A percentile compares a stretch with the other conserved stretches of the same genome.
These are phyloP conservation scores for Orbilia javanica DNA, from an alignment of 2,329 filamentous ascomycete species.

Conservation along the genomic window DNA sequence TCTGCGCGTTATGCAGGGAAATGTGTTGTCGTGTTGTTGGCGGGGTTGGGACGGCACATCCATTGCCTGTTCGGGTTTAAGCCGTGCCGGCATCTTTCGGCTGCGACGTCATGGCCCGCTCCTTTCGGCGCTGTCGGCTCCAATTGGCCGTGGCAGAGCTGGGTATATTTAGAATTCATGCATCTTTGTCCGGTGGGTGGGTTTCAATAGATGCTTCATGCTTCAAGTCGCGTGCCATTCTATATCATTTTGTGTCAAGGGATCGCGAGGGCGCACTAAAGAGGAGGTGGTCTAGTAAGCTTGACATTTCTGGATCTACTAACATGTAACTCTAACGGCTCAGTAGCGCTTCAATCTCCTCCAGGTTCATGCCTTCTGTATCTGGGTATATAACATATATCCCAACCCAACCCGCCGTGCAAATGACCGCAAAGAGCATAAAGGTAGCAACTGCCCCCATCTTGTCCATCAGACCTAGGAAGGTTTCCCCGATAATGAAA, in stretches of 20 bases:
- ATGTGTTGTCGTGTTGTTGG: conserved; percentile 25
- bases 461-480: conserved; percentile 85
- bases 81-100: conserved; percentile 34
- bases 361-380: conserved; percentile 71
- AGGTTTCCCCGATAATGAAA: conserved; percentile 85
- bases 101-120: conserved; percentile 22
- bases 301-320: not conserved
- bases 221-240: not conserved
- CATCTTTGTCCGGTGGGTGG: not conserved
- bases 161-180: not conserved
- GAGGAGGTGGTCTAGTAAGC: not conserved
- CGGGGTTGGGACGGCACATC: conserved; percentile 29
- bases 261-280: not conserved
- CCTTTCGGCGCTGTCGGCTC: conserved; percentile 18
- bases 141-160: not conserved
- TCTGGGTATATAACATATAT: conserved; percentile 70
- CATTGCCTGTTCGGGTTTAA: conserved; percentile 30
- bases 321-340: conserved; percentile 30
- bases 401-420: conserved; percentile 67
- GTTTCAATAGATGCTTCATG: no score
- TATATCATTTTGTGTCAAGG: not conserved
- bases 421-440: conserved; percentile 61
- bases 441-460: conserved; percentile 65
- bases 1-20: conserved; percentile 18
- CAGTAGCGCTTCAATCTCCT: conserved; percentile 66